Conservation (phyloP, 1,284 basidiomycete genomes). For the Ustilago sp. region DNA sequence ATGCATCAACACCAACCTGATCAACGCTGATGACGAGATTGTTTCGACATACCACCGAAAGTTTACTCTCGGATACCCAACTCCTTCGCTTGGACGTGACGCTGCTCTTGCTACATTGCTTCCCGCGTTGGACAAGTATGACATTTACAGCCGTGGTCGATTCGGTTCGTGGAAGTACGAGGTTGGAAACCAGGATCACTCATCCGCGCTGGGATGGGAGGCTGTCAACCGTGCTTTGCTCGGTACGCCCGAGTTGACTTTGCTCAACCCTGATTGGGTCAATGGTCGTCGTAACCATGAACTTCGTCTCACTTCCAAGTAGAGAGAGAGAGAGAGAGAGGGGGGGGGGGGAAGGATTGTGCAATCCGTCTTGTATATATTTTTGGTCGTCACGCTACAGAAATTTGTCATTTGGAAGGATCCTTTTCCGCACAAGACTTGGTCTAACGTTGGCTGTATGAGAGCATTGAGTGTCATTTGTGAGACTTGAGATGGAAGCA, state of each 20-base stretch:
- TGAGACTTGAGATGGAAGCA: not conserved
- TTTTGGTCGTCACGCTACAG: slow-evolving; percentile 15
- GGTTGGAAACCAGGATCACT: slow-evolving; percentile 74
- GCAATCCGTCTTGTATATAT: slow-evolving; percentile 13
- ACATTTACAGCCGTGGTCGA: slow-evolving; percentile 72
- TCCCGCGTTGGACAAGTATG: slow-evolving; percentile 71
- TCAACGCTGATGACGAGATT: slow-evolving; percentile 72
- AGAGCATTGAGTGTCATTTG: not conserved
- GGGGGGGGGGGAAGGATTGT: not conserved
- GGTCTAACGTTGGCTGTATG: not conserved
- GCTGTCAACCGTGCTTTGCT: slow-evolving; percentile 72
- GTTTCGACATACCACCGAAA: slow-evolving; percentile 73
- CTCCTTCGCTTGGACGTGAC: slow-evolving; percentile 72
- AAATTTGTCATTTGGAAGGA: slow-evolving; percentile 20
- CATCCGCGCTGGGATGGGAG: slow-evolving; percentile 73
- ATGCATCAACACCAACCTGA: slow-evolving; percentile 72
- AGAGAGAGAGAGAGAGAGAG: not conserved
- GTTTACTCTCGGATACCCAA: slow-evolving; percentile 72
- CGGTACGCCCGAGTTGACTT: slow-evolving; percentile 72
- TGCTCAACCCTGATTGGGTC: slow-evolving; percentile 72
- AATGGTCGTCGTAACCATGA: slow-evolving; percentile 72
- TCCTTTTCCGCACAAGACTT: not conserved
- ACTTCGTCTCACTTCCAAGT: slow-evolving; percentile 64
- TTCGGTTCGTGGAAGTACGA: slow-evolving; percentile 74
- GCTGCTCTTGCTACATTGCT: slow-evolving; percentile 71